A percentile compares a stretch with the other conserved stretches of the same genome.
phyloP scores from a whole-genome alignment of 139 green algal genomes.

The Tetraselmis chui region DNA sequence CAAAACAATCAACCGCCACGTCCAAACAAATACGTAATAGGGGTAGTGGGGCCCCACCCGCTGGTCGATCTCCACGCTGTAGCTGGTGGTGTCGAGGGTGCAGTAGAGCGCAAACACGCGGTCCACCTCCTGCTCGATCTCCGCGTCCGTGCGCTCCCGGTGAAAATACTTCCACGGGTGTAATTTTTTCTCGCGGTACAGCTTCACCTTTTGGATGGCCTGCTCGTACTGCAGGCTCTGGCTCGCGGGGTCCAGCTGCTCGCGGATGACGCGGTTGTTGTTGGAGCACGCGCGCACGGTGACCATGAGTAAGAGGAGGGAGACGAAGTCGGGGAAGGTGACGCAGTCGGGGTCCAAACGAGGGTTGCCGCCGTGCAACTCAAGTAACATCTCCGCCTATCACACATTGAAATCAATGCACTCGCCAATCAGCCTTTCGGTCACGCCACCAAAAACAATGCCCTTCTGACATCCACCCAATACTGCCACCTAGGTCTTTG shows the following conservation, averaged over 20 bases:
- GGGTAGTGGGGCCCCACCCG: too few species aligned
- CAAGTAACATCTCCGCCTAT: background rate
- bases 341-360: background rate
- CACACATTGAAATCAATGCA: too few species aligned
- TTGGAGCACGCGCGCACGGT: background rate
- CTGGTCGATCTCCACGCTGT: background rate
- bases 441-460: too few species aligned
- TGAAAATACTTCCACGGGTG: background rate
- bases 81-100: background rate
- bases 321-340: background rate
- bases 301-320: background rate
- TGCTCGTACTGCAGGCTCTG: background rate
- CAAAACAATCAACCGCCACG: too few species aligned
- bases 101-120: background rate
- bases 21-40: too few species aligned
- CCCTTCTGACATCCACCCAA: too few species aligned
- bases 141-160: background rate
- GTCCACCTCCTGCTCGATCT: background rate
- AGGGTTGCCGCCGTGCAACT: background rate
- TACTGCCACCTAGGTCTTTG: too few species aligned
- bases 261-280: background rate
- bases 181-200: background rate
- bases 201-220: background rate
- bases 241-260: background rate
- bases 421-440: too few species aligned